Conservation (phyloP, 176 grass and related monocot genomes). For the Olyra latifolia region DNA sequence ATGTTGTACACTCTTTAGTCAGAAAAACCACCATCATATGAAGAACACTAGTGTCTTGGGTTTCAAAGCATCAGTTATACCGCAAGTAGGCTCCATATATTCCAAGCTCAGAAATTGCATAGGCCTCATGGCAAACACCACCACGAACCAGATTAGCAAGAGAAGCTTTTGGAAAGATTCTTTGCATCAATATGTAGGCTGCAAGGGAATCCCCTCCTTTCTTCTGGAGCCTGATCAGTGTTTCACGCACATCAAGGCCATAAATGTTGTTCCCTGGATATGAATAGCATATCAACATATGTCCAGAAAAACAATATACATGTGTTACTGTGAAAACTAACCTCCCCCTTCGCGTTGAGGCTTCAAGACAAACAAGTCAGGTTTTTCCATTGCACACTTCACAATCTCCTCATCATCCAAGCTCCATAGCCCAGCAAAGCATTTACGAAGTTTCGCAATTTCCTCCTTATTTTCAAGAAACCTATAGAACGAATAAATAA, state of each 20-base stretch:
- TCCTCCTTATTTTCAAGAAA: conserved; percentile 78
- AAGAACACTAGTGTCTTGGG: neutral
- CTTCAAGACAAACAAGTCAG: conserved; percentile 91
- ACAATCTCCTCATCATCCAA: conserved; percentile 81
- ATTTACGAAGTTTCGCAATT: conserved; percentile 67
- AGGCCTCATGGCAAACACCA: conserved; percentile 68
- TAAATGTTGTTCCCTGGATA: conserved; percentile 91
- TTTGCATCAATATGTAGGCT: conserved; percentile 95
- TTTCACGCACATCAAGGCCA: conserved; percentile 66
- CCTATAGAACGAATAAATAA: conserved; percentile 44
- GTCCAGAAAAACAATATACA: conserved; percentile 19
- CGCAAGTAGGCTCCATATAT: conserved; percentile 82
- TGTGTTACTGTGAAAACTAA: conserved; percentile 29
- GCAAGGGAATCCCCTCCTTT: conserved; percentile 64
- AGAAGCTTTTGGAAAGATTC: conserved; percentile 83
- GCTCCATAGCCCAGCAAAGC: conserved; percentile 98
- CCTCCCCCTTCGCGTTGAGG: conserved; percentile 99
- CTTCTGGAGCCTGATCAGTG: conserved; percentile 59
- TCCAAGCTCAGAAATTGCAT: conserved; percentile 86
- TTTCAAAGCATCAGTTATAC: conserved; percentile 35
- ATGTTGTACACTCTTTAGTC: neutral
- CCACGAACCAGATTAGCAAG: conserved; percentile 76
- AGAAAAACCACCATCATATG: conserved; percentile 12
- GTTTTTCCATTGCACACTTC: conserved; percentile 67
- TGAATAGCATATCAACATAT: conserved; percentile 31